Base-by-base conservation (phyloP, 768 basidiomycete genomes). In the Tremella yokohamensis region DNA sequence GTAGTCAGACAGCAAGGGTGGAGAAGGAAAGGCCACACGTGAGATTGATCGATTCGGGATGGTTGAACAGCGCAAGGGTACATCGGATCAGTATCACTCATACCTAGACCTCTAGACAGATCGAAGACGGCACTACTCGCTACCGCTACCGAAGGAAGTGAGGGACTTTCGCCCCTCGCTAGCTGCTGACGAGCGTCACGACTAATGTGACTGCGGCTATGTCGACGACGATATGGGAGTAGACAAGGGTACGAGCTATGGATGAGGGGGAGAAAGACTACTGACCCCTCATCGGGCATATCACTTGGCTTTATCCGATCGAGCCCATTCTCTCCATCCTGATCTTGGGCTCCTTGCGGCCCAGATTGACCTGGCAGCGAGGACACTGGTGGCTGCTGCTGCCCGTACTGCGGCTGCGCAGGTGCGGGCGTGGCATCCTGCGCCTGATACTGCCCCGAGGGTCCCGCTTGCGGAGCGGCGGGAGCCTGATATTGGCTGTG, bases 251-350 rank as follows among this genome's bases (percentile, higher is more conserved):
- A 16, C 42, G n/a, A 45, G 42, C n/a, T 18, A 18, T 45, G 76
- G 79, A 73, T 76, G 34, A 56, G 39, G 78, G 64, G 74, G 77
- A 26, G 48, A 49, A 49, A 74, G 78, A 62, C 55, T 54, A 83
- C 91, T 90, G 84, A 97, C 93, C 92, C 92, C 88, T 94, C 92
- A 68, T 96, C 93, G 77, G 91, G 90, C 89, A 90, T 91, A 77
- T 96, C 91, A 87, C 15, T 91, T 79, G 34, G 59, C 62, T 55
- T 51, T 47, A 54, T 67, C 60, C 64, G 60, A 58, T 62, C 71
- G 38, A 47, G 34, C n/a, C 58, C 63, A 18, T 45, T 15, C 42
- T 34, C 29, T 34, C 29, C 29, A 34, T 4, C 11, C 29, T 34
- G 29, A 34, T 34, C 11, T 34, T 34, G 29, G 29, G 4, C 42